Evolutionary conservation across 2,329 filamentous ascomycete species (phyloP), one percentile per base, ranked within the genome.

Genomic region (Teratosphaeria gauchensis): DNA sequence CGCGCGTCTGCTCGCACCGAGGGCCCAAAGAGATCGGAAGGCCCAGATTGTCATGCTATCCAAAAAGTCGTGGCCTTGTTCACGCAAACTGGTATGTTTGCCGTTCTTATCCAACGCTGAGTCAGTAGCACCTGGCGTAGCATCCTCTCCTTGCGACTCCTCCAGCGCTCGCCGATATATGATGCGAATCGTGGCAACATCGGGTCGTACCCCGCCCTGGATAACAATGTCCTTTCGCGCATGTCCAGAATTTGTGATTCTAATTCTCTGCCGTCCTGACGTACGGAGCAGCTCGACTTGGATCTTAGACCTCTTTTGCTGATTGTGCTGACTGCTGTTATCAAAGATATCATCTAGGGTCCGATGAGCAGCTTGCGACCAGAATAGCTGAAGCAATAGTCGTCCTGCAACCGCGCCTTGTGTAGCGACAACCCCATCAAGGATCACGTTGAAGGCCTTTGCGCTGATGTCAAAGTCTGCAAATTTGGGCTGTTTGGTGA

Each of bases 401-500:
- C 73, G 77, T 59, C 80, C 84, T 35, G 73, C 73, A 9, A 62
- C 58, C 58, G 76, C 79, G 57, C 79, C 80, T 53, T 78, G 75
- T 0, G 73, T 72, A 31, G 78, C 75, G 2, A 82, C 77, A 8
- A 84, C 73, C n/a, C 79, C 81, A 51, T 77, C 73, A 6, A 88
- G 77, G 6, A 84, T 61, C 19, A 67, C 65, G 61, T 83, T 79
- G 73, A 84, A 84, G 5, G 78, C 69, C 2, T 68, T 66, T 0
- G 74, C 64, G 12, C 42, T 53, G 9, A 69, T 54, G 14, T 28
- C 46, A 51, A 68, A 63, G 28, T 54, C 31, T 32, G 64, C 53
- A 21, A 56, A 51, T 7, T 35, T 35, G 8, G 21, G 31, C 2
- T 31, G 32, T 32, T 14, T 33, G 48, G 48, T 56, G 11, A 62